Conservation (phyloP, 73 alveolate species). For the Paramecium sonneborni region DNA sequence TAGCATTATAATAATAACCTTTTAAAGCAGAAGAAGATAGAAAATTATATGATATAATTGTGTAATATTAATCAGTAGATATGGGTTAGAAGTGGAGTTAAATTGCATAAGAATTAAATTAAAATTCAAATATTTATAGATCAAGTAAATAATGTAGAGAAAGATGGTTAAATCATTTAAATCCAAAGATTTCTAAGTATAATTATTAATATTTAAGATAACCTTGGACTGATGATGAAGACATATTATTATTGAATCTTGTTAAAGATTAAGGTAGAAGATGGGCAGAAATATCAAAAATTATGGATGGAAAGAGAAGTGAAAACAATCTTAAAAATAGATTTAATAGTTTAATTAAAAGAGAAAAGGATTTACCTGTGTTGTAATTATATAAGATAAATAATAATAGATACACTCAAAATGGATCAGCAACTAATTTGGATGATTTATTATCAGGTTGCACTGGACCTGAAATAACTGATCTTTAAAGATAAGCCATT, state of each 20-base stretch:
- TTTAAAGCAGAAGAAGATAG: slow-evolving; percentile 30
- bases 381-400: neutral
- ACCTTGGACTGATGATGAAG: slow-evolving; percentile 44
- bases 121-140: slow-evolving; percentile 5
- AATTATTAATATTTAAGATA: neutral
- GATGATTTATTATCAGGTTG: slow-evolving; percentile 46
- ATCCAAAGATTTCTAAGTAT: slow-evolving; percentile 52
- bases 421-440: slow-evolving; percentile 19
- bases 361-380: slow-evolving; percentile 34
- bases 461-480: slow-evolving; percentile 36
- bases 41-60: slow-evolving; percentile 4
- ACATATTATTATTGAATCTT: neutral
- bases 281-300: slow-evolving; percentile 57
- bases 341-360: slow-evolving; percentile 39
- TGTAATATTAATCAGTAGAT: slow-evolving; percentile 26
- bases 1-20: neutral
- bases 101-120: neutral
- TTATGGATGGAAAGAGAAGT: slow-evolving; percentile 49
- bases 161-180: slow-evolving; percentile 53
- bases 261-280: slow-evolving; percentile 35
- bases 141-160: slow-evolving; percentile 56
- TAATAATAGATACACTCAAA: neutral
- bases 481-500: slow-evolving; percentile 10
- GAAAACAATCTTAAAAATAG: slow-evolving; percentile 40
- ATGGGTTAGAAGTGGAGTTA: slow-evolving; percentile 36